phyloP scores from a whole-genome alignment of 2,329 filamentous ascomycete genomes.

The Pestalotiopsis sp. region DNA sequence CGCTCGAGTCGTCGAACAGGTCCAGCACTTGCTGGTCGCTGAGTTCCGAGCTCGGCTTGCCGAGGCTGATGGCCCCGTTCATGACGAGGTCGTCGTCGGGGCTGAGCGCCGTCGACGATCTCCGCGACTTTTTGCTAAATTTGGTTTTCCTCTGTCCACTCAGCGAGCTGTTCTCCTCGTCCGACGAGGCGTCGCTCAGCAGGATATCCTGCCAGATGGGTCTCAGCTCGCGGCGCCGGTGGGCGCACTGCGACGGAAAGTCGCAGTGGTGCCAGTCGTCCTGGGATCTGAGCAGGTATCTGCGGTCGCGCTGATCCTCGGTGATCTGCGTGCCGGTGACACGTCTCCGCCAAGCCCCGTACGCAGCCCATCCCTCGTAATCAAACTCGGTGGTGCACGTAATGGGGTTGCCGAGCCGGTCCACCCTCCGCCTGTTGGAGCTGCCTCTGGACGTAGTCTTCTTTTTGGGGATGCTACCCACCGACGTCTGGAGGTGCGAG shows the following conservation, averaged over 20 bases:
- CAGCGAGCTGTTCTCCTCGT: neutral
- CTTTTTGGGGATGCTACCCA: neutral
- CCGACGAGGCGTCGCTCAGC: neutral
- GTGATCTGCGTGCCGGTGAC: neutral
- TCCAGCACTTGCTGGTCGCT: neutral
- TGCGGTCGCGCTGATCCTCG: neutral
- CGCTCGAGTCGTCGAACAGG: neutral
- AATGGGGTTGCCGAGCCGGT: neutral
- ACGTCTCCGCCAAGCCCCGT: neutral
- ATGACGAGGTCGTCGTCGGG: constrained; percentile 3
- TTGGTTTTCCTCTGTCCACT: no score
- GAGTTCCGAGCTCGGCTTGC: neutral
- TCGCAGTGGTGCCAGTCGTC: constrained; percentile 7
- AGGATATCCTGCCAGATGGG: neutral
- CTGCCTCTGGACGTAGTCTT: neutral
- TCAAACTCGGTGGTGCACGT: constrained; percentile 3
- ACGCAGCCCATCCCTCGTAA: constrained; percentile 3
- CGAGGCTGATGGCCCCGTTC: constrained; percentile 1
- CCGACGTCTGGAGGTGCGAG: neutral
- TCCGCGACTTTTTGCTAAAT: neutral
- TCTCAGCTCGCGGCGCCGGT: neutral
- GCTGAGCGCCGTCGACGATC: neutral
- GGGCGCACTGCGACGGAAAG: constrained; percentile 1
- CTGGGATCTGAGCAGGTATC: neutral
- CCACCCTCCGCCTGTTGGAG: neutral